Evolutionary conservation across 495 filamentous ascomycete genomes (phyloP), one percentile per base, ranked within the genome.

Genomic region (Lasiosphaeriaceae sp.): DNA sequence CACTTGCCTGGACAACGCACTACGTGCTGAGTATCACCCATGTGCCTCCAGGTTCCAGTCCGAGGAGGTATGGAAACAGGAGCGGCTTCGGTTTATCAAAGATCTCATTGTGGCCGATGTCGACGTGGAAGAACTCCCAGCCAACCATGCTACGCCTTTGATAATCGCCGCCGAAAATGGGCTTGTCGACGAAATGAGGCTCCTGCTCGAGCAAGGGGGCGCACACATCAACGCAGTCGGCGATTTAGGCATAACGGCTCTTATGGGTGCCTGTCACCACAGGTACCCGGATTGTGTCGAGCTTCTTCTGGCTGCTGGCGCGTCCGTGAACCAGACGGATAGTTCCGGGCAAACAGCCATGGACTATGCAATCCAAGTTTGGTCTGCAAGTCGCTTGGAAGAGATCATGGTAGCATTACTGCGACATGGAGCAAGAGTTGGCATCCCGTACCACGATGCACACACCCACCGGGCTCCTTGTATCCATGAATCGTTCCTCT

Each of bases 131-230:
- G 49, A n/a, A 34, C 21, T 39, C 17, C 34, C 34, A 16, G 50
- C 29, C 4, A 19, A 12, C 20, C 26, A 44, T 17, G 34, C 8
- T 22, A 57, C 55, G 14, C 24, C 55, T 14, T 44, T 57, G 47
- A 22, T 8, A 24, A 52, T 50, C 21, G 55, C 55, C 9, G 55
- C 48, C 17, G 19, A 51, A 7, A 24, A 34, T 26, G 55, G 55
- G 8, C 21, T 57, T 19, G 35, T 9, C 3, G 9, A 50, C 16
- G 55, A 57, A 29, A 16, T 31, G 3, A 16, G 23, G 35, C 34
- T 57, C 11, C 55, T 57, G 31, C 0, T 57, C 22, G 31, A 39
- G 2, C 19, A 39, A n/a, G 55, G 55, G 17, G 55, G 55, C 19
- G 55, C 55, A n/a, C 29, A n/a, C 52, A 47, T 57, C 22, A 39